Evolutionary conservation across 192 early-diverging fungal species (phyloP).

Genomic region (Dissophora ornata): DNA sequence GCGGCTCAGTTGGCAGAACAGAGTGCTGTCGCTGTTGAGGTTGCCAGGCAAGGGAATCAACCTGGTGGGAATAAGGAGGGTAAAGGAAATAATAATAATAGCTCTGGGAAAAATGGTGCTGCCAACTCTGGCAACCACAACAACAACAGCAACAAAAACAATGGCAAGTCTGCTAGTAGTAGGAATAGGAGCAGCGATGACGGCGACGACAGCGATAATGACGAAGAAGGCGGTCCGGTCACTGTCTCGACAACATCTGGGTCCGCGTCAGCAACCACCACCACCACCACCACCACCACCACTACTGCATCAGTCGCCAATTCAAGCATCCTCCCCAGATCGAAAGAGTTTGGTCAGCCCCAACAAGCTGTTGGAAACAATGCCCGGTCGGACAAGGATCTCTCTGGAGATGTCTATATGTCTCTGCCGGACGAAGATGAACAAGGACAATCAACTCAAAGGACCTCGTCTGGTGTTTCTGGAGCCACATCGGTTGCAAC

Average conservation of each 20-base stretch:
- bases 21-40: constrained; percentile 44
- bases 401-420: not conserved
- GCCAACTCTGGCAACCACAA: too few relatives aligned
- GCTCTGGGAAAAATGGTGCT: too few relatives aligned
- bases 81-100: not conserved
- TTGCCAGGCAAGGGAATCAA: constrained; percentile 39
- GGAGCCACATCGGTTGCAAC: too few relatives aligned
- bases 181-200: not conserved
- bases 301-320: not conserved
- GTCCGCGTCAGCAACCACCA: not conserved
- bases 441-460: too few relatives aligned
- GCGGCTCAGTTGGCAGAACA: constrained; percentile 30
- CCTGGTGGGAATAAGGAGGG: constrained; percentile 32
- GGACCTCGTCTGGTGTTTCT: too few relatives aligned
- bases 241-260: too few relatives aligned
- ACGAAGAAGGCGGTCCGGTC: not conserved
- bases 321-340: too few relatives aligned
- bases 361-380: too few relatives aligned
- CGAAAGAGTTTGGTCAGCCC: too few relatives aligned
- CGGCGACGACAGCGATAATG: constrained; percentile 25
- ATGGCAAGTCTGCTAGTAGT: not conserved
- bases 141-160: not conserved
- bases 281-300: not conserved
- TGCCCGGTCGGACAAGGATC: not conserved
- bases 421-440: too few relatives aligned